Percentiles rank a stretch among this genome's conserved stretches.
Conservation (phyloP, 2,329 filamentous ascomycete genomes). For the Gnomoniopsis smithogilvyi region DNA sequence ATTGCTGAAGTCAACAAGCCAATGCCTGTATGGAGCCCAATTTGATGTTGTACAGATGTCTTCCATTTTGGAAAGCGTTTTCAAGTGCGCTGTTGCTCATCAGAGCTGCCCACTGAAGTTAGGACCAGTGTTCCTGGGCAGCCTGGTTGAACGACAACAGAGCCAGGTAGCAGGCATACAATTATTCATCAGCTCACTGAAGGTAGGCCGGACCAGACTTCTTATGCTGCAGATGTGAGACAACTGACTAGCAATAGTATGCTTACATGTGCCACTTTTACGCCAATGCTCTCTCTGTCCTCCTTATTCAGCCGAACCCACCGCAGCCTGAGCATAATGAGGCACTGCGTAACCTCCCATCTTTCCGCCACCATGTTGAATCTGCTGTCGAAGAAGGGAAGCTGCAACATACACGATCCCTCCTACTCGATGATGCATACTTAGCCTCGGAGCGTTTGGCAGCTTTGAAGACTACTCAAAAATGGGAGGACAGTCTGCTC, state of each 20-base stretch:
- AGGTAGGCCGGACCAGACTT: conserved; percentile 40
- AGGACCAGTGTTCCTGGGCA: conserved; percentile 59
- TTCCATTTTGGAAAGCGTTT: conserved; percentile 69
- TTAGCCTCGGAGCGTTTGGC: conserved; percentile 30
- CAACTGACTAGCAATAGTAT: conserved; percentile 50
- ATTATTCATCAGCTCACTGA: conserved; percentile 66
- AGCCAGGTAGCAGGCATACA: conserved; percentile 77
- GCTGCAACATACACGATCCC: conserved; percentile 40
- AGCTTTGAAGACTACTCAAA: conserved; percentile 13
- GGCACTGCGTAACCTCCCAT: conserved; percentile 64
- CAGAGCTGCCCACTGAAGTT: conserved; percentile 56
- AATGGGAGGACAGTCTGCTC: conserved; percentile 40
- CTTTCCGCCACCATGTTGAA: conserved; percentile 60
- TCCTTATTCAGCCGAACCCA: conserved; percentile 41
- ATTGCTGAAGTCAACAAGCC: conserved; percentile 65
- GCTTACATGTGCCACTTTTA: conserved; percentile 86
- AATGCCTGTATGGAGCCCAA: conserved; percentile 64
- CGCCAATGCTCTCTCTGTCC: conserved; percentile 68
- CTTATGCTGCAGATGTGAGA: background rate
- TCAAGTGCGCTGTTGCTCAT: conserved; percentile 61
- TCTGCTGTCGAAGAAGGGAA: conserved; percentile 39
- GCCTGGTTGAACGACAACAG: conserved; percentile 67
- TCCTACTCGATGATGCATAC: conserved; percentile 59
- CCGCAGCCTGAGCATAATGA: conserved; percentile 62
- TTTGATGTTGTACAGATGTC: conserved; percentile 75